Conservation (phyloP, 2,329 filamentous ascomycete species). For the Fusarium foetens region DNA sequence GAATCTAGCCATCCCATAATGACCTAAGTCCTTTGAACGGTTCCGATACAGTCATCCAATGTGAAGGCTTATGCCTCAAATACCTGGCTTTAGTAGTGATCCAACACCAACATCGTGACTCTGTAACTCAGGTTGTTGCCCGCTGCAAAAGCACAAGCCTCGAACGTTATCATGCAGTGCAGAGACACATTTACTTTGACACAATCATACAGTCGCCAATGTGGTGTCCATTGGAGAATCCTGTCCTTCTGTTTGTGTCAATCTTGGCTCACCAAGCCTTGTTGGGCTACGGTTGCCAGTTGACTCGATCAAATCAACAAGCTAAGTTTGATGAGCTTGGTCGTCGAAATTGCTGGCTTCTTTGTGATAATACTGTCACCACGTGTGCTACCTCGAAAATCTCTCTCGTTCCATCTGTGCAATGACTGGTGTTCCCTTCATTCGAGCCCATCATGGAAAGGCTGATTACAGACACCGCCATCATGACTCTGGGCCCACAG, state of each 20-base stretch:
- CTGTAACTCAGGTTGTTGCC: neutral
- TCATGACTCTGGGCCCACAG: constrained; percentile 27
- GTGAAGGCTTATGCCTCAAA: neutral
- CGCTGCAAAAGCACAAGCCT: neutral
- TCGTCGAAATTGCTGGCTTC: neutral
- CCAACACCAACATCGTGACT: neutral
- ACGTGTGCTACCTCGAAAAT: neutral
- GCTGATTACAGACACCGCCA: neutral
- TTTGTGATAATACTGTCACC: neutral
- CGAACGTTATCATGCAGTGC: constrained; percentile 4
- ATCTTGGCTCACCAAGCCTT: neutral
- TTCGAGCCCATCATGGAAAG: constrained; percentile 5
- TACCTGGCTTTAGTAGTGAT: neutral
- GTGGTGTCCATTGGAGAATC: neutral
- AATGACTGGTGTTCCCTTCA: neutral
- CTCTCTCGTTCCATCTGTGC: neutral
- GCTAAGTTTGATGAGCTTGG: neutral
- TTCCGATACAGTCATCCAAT: constrained; percentile 10
- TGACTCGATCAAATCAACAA: neutral
- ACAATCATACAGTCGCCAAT: neutral
- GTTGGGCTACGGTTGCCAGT: neutral
- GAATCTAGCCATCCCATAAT: constrained; percentile 31
- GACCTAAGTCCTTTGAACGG: constrained; percentile 29
- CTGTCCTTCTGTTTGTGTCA: neutral
- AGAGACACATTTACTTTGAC: neutral